Conservation (phyloP, 805 yeast genomes). For the Hanseniaspora guilliermondii region DNA sequence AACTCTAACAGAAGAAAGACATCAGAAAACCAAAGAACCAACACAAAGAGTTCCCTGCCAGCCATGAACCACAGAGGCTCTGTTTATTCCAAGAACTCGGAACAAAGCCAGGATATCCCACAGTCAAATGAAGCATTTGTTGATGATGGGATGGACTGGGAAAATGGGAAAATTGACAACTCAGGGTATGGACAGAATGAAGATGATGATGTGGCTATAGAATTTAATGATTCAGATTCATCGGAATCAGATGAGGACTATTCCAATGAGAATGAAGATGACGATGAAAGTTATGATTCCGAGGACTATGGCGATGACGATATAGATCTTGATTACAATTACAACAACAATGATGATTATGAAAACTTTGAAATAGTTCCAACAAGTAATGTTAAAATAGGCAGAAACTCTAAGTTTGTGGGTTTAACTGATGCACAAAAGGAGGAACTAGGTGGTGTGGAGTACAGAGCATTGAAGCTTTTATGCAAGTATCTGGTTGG, state of each 20-base stretch:
- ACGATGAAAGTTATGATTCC: slow-evolving; percentile 15
- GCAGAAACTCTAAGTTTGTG: slow-evolving; percentile 85
- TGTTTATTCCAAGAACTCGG: background rate
- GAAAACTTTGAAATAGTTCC: slow-evolving; percentile 42
- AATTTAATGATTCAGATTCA: slow-evolving; percentile 3
- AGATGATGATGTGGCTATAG: background rate
- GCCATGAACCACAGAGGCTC: background rate
- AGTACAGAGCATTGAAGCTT: slow-evolving; percentile 76
- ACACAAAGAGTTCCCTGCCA: background rate
- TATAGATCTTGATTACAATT: slow-evolving; percentile 7
- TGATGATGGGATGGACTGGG: slow-evolving; percentile 14
- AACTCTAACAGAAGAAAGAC: background rate
- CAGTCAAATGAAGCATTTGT: background rate
- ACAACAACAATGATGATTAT: slow-evolving; percentile 1
- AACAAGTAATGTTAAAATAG: slow-evolving; percentile 85
- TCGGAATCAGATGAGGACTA: slow-evolving; percentile 15
- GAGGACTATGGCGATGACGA: slow-evolving; percentile 16
- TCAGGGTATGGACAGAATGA: background rate
- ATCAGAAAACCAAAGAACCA: background rate
- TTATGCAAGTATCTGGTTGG: slow-evolving; percentile 49
- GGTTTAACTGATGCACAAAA: slow-evolving; percentile 71
- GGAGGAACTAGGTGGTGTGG: slow-evolving; percentile 94
- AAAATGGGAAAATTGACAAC: slow-evolving; percentile 7
- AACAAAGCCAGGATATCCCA: background rate
- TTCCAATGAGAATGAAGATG: slow-evolving; percentile 15